Evolutionary conservation across 2,329 filamentous ascomycete species (phyloP), one percentile per base, ranked within the genome.

Genomic region (Venturia carpophila): DNA sequence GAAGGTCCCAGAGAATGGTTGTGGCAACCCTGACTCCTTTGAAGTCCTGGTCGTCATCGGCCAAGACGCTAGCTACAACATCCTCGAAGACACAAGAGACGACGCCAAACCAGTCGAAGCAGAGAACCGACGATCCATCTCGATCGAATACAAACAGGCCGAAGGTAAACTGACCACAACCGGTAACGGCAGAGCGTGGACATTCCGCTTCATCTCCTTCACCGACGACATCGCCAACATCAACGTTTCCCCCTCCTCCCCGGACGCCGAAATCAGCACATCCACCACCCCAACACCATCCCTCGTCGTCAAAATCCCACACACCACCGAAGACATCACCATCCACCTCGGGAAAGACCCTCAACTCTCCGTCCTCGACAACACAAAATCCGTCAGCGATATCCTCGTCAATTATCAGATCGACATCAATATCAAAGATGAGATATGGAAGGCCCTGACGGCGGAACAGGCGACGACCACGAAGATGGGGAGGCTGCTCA

Each of bases 41-140:
- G 81, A 84, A 67, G 71, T 86, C 37, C 71, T 84, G 0, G 68
- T 79, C n/a, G 73, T 76, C 0, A 74, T 79, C 1, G 77, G 78
- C 3, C 70, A 72, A 11, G 79, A 85, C 67, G 83, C 79, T 0
- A 67, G 73, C 0, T 82, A 83, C 64, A 76, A 75, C 1, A 72
- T 86, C 0, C 65, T 80, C 11, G 84, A 86, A 68, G 80, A 84
- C 66, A 71, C 73, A 24, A 73, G 73, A 42, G 72, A 74, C 45
- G 73, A 71, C 10, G 74, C 75, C 1, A 68, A 69, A 47, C 65
- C 68, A 67, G 64, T 69, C 71, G 63, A 75, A 73, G 0, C n/a
- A 17, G n/a, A 55, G 42, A 27, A 37, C 30, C 60, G 21, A 19
- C 37, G 64, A 49, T 30, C 55, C 39, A 62, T 65, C 24, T 71